A percentile compares a stretch with the other conserved stretches of the same genome.
Evolutionary conservation across 352 stramenopile genomes (phyloP).

Genomic region (Globisporangium cederbergense): DNA sequence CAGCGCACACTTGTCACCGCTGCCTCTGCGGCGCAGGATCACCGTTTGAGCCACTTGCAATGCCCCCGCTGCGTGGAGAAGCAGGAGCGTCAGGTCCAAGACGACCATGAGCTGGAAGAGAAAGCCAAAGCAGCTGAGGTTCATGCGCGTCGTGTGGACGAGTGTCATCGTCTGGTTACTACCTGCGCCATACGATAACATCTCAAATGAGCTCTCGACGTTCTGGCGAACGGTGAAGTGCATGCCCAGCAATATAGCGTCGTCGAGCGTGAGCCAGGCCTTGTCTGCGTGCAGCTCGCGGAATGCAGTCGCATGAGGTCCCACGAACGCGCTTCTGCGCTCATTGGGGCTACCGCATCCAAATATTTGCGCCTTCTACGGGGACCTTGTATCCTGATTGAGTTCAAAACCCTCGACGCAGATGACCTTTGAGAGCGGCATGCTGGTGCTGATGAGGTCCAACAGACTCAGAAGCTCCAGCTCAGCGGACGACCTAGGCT

Average conservation of each 20-base stretch:
- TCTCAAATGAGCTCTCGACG: slow-evolving; percentile 14
- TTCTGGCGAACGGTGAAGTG: slow-evolving; percentile 20
- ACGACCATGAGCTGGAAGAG: slow-evolving; percentile 11
- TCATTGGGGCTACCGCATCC: slow-evolving; percentile 32
- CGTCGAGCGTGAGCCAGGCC: slow-evolving; percentile 31
- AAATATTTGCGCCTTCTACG: slow-evolving; percentile 19
- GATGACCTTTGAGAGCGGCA: slow-evolving; percentile 28
- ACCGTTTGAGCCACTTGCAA: slow-evolving; percentile 21
- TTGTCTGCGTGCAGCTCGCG: slow-evolving; percentile 30
- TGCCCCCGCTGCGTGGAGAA: slow-evolving; percentile 19
- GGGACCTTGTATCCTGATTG: slow-evolving; percentile 11
- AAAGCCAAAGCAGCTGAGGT: slow-evolving; percentile 7
- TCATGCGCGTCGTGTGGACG: slow-evolving; percentile 1
- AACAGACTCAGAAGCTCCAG: slow-evolving; percentile 35
- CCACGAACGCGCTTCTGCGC: slow-evolving; percentile 26
- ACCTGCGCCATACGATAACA: background rate
- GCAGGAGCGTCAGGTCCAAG: slow-evolving; percentile 26
- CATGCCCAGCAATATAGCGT: slow-evolving; percentile 32
- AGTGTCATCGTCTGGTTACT: background rate
- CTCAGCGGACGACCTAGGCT: slow-evolving; percentile 15
- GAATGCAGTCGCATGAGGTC: slow-evolving; percentile 21
- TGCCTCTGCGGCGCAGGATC: slow-evolving; percentile 10
- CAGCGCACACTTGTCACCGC: slow-evolving; percentile 8
- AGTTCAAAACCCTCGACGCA: slow-evolving; percentile 46
- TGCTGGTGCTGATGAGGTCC: slow-evolving; percentile 46